These are phyloP conservation scores for Areca catechu DNA, from an alignment of 176 grass and related monocot genomes.

Conservation along the genomic window DNA sequence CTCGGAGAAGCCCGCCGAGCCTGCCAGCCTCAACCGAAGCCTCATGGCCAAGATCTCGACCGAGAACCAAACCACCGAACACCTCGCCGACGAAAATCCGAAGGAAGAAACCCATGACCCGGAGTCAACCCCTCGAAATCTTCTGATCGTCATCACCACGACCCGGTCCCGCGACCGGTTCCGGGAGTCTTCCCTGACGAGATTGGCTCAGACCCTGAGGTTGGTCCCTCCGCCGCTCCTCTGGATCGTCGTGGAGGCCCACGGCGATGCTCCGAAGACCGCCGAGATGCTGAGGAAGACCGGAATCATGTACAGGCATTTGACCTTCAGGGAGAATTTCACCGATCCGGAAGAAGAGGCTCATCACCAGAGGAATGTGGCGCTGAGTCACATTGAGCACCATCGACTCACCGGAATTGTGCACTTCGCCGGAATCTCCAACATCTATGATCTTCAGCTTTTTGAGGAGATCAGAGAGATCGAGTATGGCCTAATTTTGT, in stretches of 20 bases:
- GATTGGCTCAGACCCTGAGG: constrained; percentile 40
- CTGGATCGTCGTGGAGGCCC: constrained; percentile 47
- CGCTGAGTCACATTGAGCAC: constrained; percentile 35
- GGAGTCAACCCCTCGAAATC: too few species aligned
- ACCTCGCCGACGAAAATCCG: too few species aligned
- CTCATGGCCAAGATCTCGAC: neutral
- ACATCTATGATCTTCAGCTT: constrained; percentile 43
- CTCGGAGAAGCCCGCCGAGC: neutral
- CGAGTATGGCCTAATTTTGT: constrained; percentile 35
- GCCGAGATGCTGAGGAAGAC: constrained; percentile 25
- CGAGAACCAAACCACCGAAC: too few species aligned
- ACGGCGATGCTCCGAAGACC: constrained; percentile 14
- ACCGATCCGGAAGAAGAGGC: constrained; percentile 7
- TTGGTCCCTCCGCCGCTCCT: constrained; percentile 37
- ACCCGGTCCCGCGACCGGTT: constrained; percentile 15
- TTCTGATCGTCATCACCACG: constrained; percentile 52
- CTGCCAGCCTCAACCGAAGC: neutral
- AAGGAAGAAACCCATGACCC: too few species aligned
- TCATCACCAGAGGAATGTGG: constrained; percentile 35
- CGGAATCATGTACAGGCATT: constrained; percentile 53
- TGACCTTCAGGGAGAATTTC: constrained; percentile 28
- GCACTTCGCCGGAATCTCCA: constrained; percentile 28
- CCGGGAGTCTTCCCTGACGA: constrained; percentile 25
- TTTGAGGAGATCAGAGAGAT: constrained; percentile 87
- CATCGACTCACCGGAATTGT: constrained; percentile 44